Base-by-base conservation (phyloP, 441 rosid species). In the Pelargonium citronellum region DNA sequence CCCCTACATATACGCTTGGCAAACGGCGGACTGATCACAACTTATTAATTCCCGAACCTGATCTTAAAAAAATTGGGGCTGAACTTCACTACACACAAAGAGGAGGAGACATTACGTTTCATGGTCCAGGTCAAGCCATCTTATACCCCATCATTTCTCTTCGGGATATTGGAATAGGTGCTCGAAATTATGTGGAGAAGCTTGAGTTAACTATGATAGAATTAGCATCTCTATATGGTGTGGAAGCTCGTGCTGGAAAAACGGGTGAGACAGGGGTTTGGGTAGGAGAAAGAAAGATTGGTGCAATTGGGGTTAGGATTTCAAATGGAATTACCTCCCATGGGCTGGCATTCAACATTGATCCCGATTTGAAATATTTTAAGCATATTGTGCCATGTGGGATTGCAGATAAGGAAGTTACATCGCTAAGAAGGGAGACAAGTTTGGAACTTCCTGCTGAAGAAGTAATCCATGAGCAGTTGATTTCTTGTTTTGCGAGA, bases 81-180 rank as follows among this genome's bases (percentile, higher is more conserved):
- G 86, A 89, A 71, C 98, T 92, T 77, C 89, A 90, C 69, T 87
- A 88, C 72, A 90, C 98, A 3, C 89, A 87, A 76, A 85, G 97
- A 85, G 98, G 97, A 72, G 98, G 99, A 49, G 97, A 90, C 64
- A 87, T 95, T 68, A 92, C 99, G 24, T 92, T 84, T 80, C 98
- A 90, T 65, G 98, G 97, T 70, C 99, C 97, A 13, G 87, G 64
- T 77, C 98, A 90, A 79, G 91, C 97, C 46, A 73, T 92, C 74
- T 66, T 92, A 37, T 95, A 92, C 58, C 99, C 98, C 24, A 83
- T 95, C 57, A 67, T 95, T 68, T 85, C 92, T 55, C 91, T 95
- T 57, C 82, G 97, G 19, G 88, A 81, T 73, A 73, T 84, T 20
- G 86, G 91, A 69, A 67, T 89, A 53, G 99, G 98, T 73, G 96